phyloP scores from a whole-genome alignment of 352 stramenopile species.

The Phytophthora parvispora region DNA sequence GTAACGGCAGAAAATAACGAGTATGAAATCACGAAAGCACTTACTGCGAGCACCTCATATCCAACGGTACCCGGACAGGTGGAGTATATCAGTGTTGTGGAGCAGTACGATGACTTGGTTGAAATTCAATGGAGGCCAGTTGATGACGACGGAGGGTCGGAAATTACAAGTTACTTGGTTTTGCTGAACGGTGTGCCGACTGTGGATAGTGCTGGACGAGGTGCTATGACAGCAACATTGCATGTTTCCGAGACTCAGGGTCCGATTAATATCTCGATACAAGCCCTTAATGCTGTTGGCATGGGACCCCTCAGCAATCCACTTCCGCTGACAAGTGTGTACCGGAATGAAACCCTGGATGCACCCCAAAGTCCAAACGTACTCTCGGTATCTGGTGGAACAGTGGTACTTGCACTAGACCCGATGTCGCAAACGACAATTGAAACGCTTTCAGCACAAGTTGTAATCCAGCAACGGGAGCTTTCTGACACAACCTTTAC shows the following conservation, averaged over 20 bases:
- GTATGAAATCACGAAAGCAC: conserved; percentile 35
- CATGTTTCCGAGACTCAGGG: not conserved
- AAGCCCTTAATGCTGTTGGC: conserved; percentile 50
- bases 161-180: conserved; percentile 48
- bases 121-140: conserved; percentile 60
- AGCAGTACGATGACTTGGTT: conserved; percentile 30
- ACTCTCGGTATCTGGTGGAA: conserved; percentile 30
- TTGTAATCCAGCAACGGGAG: conserved; percentile 50
- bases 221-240: conserved; percentile 34
- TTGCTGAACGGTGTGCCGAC: conserved; percentile 56
- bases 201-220: conserved; percentile 23
- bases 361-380: conserved; percentile 10
- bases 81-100: conserved; percentile 35
- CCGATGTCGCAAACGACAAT: conserved; percentile 5
- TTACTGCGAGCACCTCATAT: conserved; percentile 41
- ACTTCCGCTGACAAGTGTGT: not conserved
- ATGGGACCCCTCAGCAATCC: conserved; percentile 32
- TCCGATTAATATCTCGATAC: conserved; percentile 39
- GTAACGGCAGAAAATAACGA: conserved; percentile 34
- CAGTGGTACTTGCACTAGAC: conserved; percentile 28
- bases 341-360: not conserved
- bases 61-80: conserved; percentile 51
- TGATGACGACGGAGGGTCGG: conserved; percentile 51
- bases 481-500: conserved; percentile 26
- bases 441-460: not conserved